A percentile compares a stretch with the other conserved stretches of the same genome.
phyloP scores from a whole-genome alignment of 306 rosid species.

The Rubus idaeus region DNA sequence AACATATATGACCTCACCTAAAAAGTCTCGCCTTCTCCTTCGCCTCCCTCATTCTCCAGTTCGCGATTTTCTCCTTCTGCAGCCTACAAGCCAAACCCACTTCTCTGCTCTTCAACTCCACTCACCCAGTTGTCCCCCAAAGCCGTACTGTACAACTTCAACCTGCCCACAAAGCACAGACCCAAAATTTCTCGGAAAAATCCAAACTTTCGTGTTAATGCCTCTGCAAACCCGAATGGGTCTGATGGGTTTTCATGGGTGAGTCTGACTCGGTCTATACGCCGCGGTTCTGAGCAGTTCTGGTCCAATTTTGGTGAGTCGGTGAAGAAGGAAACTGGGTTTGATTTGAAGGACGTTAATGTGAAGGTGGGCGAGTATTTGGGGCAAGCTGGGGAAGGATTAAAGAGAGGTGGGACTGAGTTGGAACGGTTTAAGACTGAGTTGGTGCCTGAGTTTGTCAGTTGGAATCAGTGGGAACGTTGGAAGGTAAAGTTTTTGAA shows the following conservation, averaged over 20 bases:
- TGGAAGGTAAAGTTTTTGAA: constrained; percentile 64
- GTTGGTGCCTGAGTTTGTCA: constrained; percentile 49
- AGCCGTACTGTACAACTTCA: constrained; percentile 40
- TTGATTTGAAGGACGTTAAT: constrained; percentile 54
- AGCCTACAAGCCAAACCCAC: constrained; percentile 47
- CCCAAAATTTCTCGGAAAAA: constrained; percentile 35
- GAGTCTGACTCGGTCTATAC: constrained; percentile 42
- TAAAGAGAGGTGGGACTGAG: constrained; percentile 37
- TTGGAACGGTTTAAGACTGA: constrained; percentile 52
- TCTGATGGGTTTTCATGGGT: constrained; percentile 56
- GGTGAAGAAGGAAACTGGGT: constrained; percentile 74
- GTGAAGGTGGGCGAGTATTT: constrained; percentile 44
- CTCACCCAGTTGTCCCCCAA: constrained; percentile 32
- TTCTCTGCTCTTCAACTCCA: constrained; percentile 44
- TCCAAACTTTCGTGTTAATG: constrained; percentile 53
- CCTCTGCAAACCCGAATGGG: constrained; percentile 50
- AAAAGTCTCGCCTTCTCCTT: too few species aligned
- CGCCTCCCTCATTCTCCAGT: too few species aligned
- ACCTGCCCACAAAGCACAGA: constrained; percentile 31
- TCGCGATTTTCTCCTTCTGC: too few species aligned
- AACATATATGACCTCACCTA: too few species aligned
- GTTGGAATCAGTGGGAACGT: constrained; percentile 71
- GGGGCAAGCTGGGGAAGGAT: constrained; percentile 38
- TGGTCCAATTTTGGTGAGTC: constrained; percentile 60
- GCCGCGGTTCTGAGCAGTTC: constrained; percentile 64